These are phyloP conservation scores for Ceratocystis albifundus DNA, from an alignment of 2,329 filamentous ascomycete genomes.

Conservation along the genomic window DNA sequence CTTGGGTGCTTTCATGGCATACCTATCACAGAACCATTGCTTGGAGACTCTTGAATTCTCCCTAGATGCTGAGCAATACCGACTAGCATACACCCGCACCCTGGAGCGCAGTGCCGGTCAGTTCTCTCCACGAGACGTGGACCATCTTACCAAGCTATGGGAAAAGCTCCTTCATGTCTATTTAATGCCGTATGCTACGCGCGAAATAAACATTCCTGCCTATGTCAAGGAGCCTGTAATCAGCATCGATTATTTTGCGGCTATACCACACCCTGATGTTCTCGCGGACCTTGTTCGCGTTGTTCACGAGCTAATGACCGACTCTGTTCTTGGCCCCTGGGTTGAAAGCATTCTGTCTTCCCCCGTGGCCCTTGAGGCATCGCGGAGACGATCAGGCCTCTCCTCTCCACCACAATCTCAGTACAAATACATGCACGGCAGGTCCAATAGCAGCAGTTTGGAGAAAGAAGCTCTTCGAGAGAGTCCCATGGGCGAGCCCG, in stretches of 20 bases:
- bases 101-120: conserved; percentile 24
- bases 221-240: conserved; percentile 56
- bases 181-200: conserved; percentile 70
- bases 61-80: conserved; percentile 81
- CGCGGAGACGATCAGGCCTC: neutral
- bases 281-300: conserved; percentile 76
- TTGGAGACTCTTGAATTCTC: conserved; percentile 94
- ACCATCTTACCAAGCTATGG: conserved; percentile 73
- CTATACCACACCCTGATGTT: conserved; percentile 60
- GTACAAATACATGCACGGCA: conserved; percentile 12
- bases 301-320: conserved; percentile 93
- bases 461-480: neutral
- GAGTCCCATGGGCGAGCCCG: conserved; percentile 41
- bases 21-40: conserved; percentile 92
- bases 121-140: conserved; percentile 37
- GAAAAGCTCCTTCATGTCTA: conserved; percentile 79
- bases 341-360: conserved; percentile 36
- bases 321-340: conserved; percentile 87
- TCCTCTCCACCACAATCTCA: conserved; percentile 1
- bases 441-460: conserved; percentile 10
- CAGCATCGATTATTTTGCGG: conserved; percentile 26
- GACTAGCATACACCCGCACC: conserved; percentile 43
- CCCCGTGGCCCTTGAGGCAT: conserved; percentile 36
- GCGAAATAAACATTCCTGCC: conserved; percentile 83
- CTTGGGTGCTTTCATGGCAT: conserved; percentile 86